These are phyloP conservation scores for Gastrolobium bilobum DNA, from an alignment of 306 rosid genomes.

Conservation along the genomic window DNA sequence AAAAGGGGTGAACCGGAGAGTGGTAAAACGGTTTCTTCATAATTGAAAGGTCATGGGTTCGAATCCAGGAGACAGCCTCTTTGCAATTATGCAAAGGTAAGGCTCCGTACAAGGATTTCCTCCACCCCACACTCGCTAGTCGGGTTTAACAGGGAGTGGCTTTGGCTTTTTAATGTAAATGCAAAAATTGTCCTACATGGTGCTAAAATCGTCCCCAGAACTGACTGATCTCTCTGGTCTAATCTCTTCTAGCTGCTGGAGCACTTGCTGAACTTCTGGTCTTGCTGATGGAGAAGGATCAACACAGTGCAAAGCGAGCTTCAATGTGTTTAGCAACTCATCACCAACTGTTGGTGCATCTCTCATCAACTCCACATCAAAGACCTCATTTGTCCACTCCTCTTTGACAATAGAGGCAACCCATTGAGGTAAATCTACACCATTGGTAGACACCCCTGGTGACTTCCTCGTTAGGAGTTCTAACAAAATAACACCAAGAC, in stretches of 20 bases:
- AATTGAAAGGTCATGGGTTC: too few relatives aligned
- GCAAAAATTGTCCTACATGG: neutral
- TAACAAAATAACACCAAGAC: slow-evolving; percentile 82
- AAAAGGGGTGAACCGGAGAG: too few relatives aligned
- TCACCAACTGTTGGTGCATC: slow-evolving; percentile 66
- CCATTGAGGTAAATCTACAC: slow-evolving; percentile 81
- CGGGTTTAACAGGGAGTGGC: too few relatives aligned
- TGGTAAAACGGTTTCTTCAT: too few relatives aligned
- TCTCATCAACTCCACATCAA: slow-evolving; percentile 80
- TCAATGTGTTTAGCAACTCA: slow-evolving; percentile 76
- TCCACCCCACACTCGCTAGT: too few relatives aligned
- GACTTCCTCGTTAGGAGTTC: slow-evolving; percentile 84
- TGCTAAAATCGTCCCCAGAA: slow-evolving; percentile 52
- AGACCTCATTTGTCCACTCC: slow-evolving; percentile 87
- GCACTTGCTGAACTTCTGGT: slow-evolving; percentile 73
- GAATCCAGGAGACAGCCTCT: too few relatives aligned
- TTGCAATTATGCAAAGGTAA: too few relatives aligned
- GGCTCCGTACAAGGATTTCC: too few relatives aligned
- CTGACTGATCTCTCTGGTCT: slow-evolving; percentile 61
- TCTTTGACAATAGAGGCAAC: slow-evolving; percentile 86
- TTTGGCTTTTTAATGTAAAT: too few relatives aligned
- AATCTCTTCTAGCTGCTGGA: slow-evolving; percentile 76
- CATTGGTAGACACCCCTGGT: slow-evolving; percentile 75
- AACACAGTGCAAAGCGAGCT: slow-evolving; percentile 85
- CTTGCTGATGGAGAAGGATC: slow-evolving; percentile 89